Evolutionary conservation across 2,329 filamentous ascomycete genomes (phyloP), one percentile per base, ranked within the genome.

Genomic region (Colletotrichum musae): DNA sequence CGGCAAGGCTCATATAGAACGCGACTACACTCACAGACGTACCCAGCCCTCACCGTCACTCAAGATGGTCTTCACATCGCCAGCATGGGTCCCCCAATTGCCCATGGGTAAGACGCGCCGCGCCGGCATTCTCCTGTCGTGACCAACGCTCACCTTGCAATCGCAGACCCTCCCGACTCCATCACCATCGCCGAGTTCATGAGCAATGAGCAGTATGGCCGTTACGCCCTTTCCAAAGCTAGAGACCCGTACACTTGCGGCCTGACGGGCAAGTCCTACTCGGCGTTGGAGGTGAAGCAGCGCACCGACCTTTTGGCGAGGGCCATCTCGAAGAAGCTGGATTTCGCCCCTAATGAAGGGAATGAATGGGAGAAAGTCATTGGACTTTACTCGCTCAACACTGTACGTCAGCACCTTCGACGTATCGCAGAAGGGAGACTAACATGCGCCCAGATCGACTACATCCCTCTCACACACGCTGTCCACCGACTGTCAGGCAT

Each of bases 291-390:
- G 73, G 86, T 94, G 52, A 87, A 86, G 58, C 84, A 90, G 65
- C 87, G 92, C 24, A 87, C 92, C 10, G 90, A 94, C 32, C 85
- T 83, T 61, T 84, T 96, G 24, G 87, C 93, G 16, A 87, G 91
- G 67, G 91, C 88, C 24, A 81, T 97, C 41, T 87, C 88, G 48
- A 90, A 92, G 77, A 89, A 93, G 71, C 86, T 96, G 68, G 90
- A 88, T 51, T 94, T 93, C 86, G 79, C 86, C 53, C 89, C 92
- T 7, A 91, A 93, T 73, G 79, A 89, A 65, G 93, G 92, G 13
- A 88, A 89, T 0, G 92, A 95, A 77, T 96, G 92, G 91, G 93
- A 96, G 75, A 94, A 94, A 78, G 92, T 95, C 26, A 83, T 94
- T 56, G 91, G 86, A 5, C 83, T 95, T 32, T 97, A 93, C 81